Conservation (phyloP, 2,329 filamentous ascomycete genomes). For the Ophiocordyceps sinensis region DNA sequence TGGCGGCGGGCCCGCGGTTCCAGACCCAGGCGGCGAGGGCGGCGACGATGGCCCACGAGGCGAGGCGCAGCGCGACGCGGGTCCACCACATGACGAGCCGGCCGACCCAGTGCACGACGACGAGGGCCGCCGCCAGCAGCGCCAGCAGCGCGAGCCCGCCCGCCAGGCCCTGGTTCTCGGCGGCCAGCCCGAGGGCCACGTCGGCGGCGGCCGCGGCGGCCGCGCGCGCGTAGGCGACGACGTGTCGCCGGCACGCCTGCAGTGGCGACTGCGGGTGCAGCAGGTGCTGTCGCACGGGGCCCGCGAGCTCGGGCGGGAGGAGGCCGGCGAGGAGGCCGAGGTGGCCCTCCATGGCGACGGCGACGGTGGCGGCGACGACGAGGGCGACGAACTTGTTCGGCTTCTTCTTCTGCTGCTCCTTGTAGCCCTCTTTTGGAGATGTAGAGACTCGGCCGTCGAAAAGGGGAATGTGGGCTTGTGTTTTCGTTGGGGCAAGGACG, state of each 20-base stretch:
- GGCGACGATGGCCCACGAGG: constrained; percentile 49
- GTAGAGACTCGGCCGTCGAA: too few relatives aligned
- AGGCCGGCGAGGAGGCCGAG: constrained; percentile 23
- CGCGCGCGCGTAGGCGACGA: constrained; percentile 14
- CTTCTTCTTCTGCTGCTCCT: too few relatives aligned
- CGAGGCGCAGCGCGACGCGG: constrained; percentile 44
- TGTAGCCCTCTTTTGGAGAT: neutral
- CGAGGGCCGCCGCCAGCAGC: constrained; percentile 36
- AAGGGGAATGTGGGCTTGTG: too few relatives aligned
- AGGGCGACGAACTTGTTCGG: neutral
- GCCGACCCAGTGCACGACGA: constrained; percentile 57
- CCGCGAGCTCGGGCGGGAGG: constrained; percentile 28
- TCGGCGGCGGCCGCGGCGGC: constrained; percentile 27
- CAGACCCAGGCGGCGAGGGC: constrained; percentile 41
- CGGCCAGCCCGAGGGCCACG: constrained; percentile 17
- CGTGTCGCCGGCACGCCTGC: constrained; percentile 22
- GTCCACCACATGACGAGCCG: constrained; percentile 67
- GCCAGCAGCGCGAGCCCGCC: constrained; percentile 18
- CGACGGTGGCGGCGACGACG: neutral
- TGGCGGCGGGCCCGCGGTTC: constrained; percentile 51
- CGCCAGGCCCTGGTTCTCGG: constrained; percentile 19
- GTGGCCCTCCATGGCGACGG: constrained; percentile 16
- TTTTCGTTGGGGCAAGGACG: too few relatives aligned
- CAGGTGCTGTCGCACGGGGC: constrained; percentile 30
- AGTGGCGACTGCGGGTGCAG: constrained; percentile 30